Conservation (phyloP, 768 basidiomycete genomes). For the Termitomyces sp. region DNA sequence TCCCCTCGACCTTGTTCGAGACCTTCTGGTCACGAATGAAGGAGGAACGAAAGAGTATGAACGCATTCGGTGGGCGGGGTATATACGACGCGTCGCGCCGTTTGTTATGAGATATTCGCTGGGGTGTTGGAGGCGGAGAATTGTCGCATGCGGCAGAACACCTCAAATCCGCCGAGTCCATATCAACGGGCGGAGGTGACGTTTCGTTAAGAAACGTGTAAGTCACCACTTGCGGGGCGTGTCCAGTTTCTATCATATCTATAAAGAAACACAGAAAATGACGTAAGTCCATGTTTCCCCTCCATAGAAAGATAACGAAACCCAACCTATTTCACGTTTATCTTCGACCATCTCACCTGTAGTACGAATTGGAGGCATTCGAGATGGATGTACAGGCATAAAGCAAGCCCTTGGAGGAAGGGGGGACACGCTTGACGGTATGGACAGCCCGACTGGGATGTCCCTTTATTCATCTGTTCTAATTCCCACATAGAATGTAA, state of each 20-base stretch:
- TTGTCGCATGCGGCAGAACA: not conserved
- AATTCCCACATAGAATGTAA: not conserved
- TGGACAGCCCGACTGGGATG: not conserved
- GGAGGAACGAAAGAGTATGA: constrained; percentile 77
- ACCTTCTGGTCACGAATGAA: constrained; percentile 73
- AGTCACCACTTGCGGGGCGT: constrained; percentile 21
- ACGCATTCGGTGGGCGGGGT: constrained; percentile 80
- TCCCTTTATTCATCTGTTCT: not conserved
- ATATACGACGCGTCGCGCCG: constrained; percentile 70
- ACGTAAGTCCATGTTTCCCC: not conserved
- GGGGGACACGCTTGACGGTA: not conserved
- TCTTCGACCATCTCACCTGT: not conserved
- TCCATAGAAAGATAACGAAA: not conserved
- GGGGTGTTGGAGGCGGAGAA: constrained; percentile 16
- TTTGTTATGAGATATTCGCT: constrained; percentile 48
- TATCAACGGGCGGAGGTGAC: constrained; percentile 29
- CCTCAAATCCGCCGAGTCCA: not conserved
- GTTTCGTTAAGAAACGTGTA: constrained; percentile 63
- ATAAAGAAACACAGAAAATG: not conserved
- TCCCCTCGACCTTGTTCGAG: constrained; percentile 73
- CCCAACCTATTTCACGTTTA: not conserved
- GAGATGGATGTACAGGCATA: not conserved
- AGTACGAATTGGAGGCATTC: not conserved
- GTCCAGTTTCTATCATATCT: not conserved
- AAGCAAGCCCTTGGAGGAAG: not conserved